Evolutionary conservation across 305 asterid genomes (phyloP).

Genomic region (Stenogyne calaminthoides): DNA sequence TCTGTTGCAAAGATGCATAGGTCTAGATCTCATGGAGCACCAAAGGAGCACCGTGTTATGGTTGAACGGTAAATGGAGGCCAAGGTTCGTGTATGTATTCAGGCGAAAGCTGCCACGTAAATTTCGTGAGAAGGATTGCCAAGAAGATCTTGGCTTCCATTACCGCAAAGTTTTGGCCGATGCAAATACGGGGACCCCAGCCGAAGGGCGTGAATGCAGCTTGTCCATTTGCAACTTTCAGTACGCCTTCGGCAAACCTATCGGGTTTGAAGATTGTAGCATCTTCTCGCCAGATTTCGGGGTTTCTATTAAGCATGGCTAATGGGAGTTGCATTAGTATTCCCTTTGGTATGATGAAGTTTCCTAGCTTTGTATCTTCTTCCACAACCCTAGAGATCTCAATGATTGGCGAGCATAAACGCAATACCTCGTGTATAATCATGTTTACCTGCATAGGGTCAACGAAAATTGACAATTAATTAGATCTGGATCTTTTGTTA

Average conservation of each 20-base stretch:
- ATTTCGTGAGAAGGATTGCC: too few relatives aligned
- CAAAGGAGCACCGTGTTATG: constrained; percentile 39
- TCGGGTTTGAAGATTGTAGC: constrained; percentile 40
- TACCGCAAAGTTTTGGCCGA: too few relatives aligned
- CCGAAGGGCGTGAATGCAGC: constrained; percentile 43
- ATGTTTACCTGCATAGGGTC: too few relatives aligned
- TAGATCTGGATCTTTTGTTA: too few relatives aligned
- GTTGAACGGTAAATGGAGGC: constrained; percentile 30
- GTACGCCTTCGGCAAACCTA: constrained; percentile 44
- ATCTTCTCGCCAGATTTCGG: constrained; percentile 48
- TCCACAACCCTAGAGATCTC: too few relatives aligned
- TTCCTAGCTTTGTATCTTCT: too few relatives aligned
- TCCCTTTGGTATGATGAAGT: too few relatives aligned
- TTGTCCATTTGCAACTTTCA: constrained; percentile 42
- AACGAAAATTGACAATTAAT: too few relatives aligned
- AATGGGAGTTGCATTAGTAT: constrained; percentile 26
- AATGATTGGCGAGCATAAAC: too few relatives aligned
- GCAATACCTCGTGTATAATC: too few relatives aligned
- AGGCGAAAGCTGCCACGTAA: too few relatives aligned
- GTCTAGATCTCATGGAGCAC: constrained; percentile 28
- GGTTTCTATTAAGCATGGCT: constrained; percentile 33
- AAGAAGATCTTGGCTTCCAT: too few relatives aligned
- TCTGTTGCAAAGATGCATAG: background rate
- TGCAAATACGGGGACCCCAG: constrained; percentile 50
- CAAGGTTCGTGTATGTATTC: constrained; percentile 48